Percentiles rank a stretch among this genome's conserved stretches.
phyloP scores from a whole-genome alignment of 2,329 filamentous ascomycete species.

The Aspergillus tamarii region DNA sequence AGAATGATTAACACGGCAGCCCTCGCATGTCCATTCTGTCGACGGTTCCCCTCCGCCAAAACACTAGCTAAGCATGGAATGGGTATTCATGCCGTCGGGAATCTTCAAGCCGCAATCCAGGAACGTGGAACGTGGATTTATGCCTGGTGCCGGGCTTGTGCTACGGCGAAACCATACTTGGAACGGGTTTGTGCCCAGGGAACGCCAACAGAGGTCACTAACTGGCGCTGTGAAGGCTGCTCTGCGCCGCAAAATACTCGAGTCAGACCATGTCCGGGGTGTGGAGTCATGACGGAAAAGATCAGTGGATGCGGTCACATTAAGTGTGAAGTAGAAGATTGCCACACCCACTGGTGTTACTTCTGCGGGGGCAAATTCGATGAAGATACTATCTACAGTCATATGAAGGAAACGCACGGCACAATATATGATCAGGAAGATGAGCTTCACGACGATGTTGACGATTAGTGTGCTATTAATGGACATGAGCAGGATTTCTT shows the following conservation, averaged over 20 bases:
- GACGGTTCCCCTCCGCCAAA: conserved; percentile 46
- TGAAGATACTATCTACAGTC: conserved; percentile 12
- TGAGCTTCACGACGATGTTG: background rate
- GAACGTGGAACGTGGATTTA: conserved; percentile 52
- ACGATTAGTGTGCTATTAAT: background rate
- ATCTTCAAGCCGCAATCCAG: conserved; percentile 44
- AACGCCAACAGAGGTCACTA: conserved; percentile 38
- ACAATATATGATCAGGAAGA: conserved; percentile 10
- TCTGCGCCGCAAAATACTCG: background rate
- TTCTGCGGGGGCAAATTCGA: conserved; percentile 20
- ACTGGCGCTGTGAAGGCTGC: conserved; percentile 51
- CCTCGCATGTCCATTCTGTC: conserved; percentile 56
- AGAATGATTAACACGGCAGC: conserved; percentile 53
- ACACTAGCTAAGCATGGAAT: conserved; percentile 42
- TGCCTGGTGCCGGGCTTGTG: conserved; percentile 53
- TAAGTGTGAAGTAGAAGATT: conserved; percentile 31
- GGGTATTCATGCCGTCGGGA: conserved; percentile 41
- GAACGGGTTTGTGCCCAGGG: conserved; percentile 51
- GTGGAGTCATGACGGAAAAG: conserved; percentile 42
- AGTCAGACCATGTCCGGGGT: conserved; percentile 42
- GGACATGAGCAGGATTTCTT: background rate
- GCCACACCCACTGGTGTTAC: conserved; percentile 22
- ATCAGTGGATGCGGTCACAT: conserved; percentile 47
- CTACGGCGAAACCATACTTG: conserved; percentile 45
- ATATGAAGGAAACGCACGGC: conserved; percentile 17